phyloP scores from a whole-genome alignment of 1,284 basidiomycete genomes.

The Schizophyllum amplum region DNA sequence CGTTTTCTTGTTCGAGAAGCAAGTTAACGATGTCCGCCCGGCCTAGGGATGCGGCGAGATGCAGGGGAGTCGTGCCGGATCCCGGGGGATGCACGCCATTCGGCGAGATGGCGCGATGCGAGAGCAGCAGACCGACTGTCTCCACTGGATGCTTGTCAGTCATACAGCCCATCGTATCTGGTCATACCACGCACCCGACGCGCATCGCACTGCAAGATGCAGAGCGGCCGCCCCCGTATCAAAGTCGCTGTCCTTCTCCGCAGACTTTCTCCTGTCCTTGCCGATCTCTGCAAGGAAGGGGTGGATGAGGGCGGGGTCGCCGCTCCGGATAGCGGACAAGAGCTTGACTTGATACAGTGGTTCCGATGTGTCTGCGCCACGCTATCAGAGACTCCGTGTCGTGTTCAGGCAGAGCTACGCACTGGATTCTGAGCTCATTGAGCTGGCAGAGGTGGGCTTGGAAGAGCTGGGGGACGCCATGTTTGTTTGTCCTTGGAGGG shows the following conservation, averaged over 20 bases:
- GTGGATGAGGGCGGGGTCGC: constrained; percentile 73
- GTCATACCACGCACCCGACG: constrained; percentile 49
- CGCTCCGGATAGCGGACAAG: constrained; percentile 67
- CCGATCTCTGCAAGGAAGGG: constrained; percentile 76
- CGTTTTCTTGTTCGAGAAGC: constrained; percentile 67
- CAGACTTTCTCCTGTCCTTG: constrained; percentile 48
- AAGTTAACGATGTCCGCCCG: constrained; percentile 72
- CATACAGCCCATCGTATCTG: neutral
- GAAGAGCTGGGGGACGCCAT: neutral
- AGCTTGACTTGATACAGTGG: constrained; percentile 75
- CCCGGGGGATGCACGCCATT: constrained; percentile 63
- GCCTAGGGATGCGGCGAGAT: constrained; percentile 80
- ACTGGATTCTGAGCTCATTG: neutral
- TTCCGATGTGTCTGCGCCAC: constrained; percentile 23
- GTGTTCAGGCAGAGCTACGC: neutral
- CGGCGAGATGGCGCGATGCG: constrained; percentile 70
- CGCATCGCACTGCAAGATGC: constrained; percentile 83
- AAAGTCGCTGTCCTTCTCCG: constrained; percentile 28
- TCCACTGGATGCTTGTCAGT: constrained; percentile 31
- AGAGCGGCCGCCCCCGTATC: constrained; percentile 70
- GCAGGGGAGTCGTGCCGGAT: constrained; percentile 77
- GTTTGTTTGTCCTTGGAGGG: neutral
- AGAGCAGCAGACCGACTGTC: constrained; percentile 62
- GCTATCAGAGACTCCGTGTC: neutral
- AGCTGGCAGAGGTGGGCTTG: neutral